phyloP scores from a whole-genome alignment of 2,329 filamentous ascomycete genomes.

The Botryotinia narcissicola region DNA sequence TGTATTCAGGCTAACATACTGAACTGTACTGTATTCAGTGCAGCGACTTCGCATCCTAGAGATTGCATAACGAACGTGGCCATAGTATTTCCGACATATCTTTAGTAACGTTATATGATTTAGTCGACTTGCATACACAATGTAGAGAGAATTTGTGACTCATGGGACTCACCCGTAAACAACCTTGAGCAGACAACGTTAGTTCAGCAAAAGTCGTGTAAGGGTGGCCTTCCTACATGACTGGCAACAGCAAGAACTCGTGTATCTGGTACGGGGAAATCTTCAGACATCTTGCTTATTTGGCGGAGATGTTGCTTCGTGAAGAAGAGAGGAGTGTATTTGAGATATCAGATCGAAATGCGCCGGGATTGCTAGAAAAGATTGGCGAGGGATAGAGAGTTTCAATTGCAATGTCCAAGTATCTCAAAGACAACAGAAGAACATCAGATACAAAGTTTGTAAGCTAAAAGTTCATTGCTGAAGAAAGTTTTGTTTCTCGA shows the following conservation, averaged over 20 bases:
- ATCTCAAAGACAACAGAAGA: not conserved
- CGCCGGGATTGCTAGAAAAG: not conserved
- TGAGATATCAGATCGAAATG: not conserved
- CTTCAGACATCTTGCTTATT: conserved; percentile 31
- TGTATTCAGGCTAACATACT: conserved; percentile 56
- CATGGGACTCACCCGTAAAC: conserved; percentile 64
- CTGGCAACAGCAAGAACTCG: conserved; percentile 84
- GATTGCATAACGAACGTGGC: conserved; percentile 92
- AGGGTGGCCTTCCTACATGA: conserved; percentile 66
- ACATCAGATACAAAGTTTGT: not conserved
- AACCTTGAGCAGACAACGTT: conserved; percentile 52
- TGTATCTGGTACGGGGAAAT: conserved; percentile 52
- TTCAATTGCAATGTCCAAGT: not conserved
- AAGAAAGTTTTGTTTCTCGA: not conserved
- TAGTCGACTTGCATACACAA: conserved; percentile 21
- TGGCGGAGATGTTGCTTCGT: not conserved
- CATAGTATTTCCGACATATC: conserved; percentile 98
- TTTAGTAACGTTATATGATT: conserved; percentile 41
- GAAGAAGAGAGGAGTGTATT: not conserved
- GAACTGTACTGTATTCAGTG: conserved; percentile 95
- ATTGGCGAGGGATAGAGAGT: not conserved
- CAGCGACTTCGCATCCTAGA: conserved; percentile 88
- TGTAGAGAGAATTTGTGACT: conserved; percentile 13
- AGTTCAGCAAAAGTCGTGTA: conserved; percentile 25
- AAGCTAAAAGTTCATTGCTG: not conserved